These are phyloP conservation scores for Xylaria sp. DNA, from an alignment of 2,329 filamentous ascomycete genomes.

Conservation along the genomic window DNA sequence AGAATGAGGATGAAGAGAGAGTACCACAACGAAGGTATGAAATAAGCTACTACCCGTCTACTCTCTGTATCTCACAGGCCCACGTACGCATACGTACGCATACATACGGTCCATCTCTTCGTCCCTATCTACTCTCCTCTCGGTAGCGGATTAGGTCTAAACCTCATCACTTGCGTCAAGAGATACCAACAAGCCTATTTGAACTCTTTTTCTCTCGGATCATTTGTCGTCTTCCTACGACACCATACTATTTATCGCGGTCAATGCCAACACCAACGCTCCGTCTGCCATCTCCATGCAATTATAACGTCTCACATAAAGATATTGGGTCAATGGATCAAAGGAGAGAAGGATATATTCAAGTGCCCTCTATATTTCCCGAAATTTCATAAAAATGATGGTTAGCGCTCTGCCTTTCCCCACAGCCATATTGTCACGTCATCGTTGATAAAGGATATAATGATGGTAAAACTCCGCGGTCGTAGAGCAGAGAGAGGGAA, in stretches of 20 bases:
- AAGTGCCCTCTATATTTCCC: too few species aligned
- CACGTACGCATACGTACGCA: background rate
- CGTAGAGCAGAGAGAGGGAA: too few species aligned
- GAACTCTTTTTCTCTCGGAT: background rate
- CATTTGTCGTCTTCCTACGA: background rate
- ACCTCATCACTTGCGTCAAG: background rate
- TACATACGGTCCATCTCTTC: background rate
- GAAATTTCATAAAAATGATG: too few species aligned
- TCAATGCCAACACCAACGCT: background rate
- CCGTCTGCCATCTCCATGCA: too few species aligned
- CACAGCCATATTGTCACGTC: too few species aligned
- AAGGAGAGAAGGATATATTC: too few species aligned
- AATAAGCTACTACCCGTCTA: background rate
- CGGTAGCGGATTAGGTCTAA: background rate
- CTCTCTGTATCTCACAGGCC: background rate
- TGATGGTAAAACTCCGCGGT: too few species aligned
- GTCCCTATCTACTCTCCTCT: background rate
- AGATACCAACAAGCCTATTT: background rate
- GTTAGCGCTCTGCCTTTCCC: too few species aligned
- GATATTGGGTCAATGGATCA: too few species aligned
- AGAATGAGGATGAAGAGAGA: slow-evolving; percentile 6
- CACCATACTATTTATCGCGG: background rate
- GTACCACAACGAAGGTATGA: background rate
- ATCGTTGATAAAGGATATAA: too few species aligned
- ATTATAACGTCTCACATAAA: too few species aligned